phyloP scores from a whole-genome alignment of 495 filamentous ascomycete genomes.

The Immersiella caudata region DNA sequence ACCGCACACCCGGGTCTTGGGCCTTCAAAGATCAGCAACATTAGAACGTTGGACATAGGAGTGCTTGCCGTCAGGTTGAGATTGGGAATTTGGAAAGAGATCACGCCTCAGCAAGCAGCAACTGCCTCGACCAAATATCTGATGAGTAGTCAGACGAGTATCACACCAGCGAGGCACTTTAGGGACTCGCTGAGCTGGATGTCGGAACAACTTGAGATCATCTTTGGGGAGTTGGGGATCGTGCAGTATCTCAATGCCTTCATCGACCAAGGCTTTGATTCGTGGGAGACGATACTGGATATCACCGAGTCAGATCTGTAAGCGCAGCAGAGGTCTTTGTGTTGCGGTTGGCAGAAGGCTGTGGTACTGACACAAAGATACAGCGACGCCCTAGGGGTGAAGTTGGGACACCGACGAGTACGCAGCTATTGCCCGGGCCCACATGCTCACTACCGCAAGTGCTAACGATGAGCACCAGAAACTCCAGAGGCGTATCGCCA shows the following conservation, averaged over 20 bases:
- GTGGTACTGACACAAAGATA: constrained; percentile 23
- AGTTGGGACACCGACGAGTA: constrained; percentile 78
- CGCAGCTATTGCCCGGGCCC: constrained; percentile 25
- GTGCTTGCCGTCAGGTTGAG: background rate
- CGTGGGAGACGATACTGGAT: constrained; percentile 77
- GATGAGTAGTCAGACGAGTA: constrained; percentile 17
- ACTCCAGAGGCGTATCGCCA: constrained; percentile 56
- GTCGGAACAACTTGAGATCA: constrained; percentile 52
- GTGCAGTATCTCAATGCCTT: constrained; percentile 70
- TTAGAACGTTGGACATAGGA: background rate
- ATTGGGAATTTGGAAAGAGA: background rate
- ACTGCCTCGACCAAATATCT: background rate
- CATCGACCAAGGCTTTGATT: constrained; percentile 75
- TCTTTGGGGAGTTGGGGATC: constrained; percentile 72
- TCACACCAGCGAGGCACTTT: constrained; percentile 14
- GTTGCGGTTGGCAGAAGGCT: background rate
- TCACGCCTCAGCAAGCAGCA: background rate
- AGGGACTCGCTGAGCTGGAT: constrained; percentile 30
- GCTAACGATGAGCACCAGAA: constrained; percentile 41
- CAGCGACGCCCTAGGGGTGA: constrained; percentile 70
- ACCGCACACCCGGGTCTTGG: background rate
- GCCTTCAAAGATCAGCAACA: background rate
- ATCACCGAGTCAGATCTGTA: constrained; percentile 81
- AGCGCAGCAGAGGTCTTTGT: constrained; percentile 27
- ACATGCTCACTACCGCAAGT: too few relatives aligned